Evolutionary conservation across 192 early-diverging fungal genomes (phyloP), one percentile per base, ranked within the genome.

Genomic region (Gigaspora rosea): DNA sequence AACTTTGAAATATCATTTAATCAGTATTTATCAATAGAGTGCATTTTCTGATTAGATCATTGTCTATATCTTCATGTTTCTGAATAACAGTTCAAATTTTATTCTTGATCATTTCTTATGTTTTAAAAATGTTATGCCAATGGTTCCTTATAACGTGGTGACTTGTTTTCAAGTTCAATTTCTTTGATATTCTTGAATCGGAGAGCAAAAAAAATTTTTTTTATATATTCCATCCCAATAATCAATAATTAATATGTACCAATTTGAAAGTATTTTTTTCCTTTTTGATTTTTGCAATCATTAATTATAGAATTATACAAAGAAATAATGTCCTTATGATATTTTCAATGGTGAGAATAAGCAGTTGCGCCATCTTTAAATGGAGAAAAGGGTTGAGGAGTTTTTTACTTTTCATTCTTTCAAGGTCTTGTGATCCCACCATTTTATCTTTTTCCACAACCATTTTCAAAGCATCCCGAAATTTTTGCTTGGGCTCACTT

Each of bases 291-390:
- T 36, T 75, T 61, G 11, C 59, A 75, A 49, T 47, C 52, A 22
- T 75, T 16, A 35, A 75, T 27, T 64, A 75, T 59, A 27, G 56
- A 22, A 6, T 59, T 50, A 41, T 75, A 75, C 12, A 75, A 20
- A 63, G 62, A 50, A 22, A 63, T 10, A 35, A 75, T 41, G 63
- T 75, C 73, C 51, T 75, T 41, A 48, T 75, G 73, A 48, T 75
- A 75, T 75, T 75, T 57, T 18, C 32, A 75, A 41, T 57, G 73
- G 15, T 57, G 73, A 32, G 73, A 57, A 61, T 75, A 75, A 48
- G 73, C 73, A 75, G 47, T 75, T 47, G 59, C 73, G 46, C 75
- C 75, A 64, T 76, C 35, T 63, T 76, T 76, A 46, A 76, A 76
- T 58, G 62, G 75, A 46, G 62, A 67, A 76, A 76, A 36, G 64